Evolutionary conservation across 2,329 filamentous ascomycete genomes (phyloP), one percentile per base, ranked within the genome.

Genomic region (Aspergillus vadensis): DNA sequence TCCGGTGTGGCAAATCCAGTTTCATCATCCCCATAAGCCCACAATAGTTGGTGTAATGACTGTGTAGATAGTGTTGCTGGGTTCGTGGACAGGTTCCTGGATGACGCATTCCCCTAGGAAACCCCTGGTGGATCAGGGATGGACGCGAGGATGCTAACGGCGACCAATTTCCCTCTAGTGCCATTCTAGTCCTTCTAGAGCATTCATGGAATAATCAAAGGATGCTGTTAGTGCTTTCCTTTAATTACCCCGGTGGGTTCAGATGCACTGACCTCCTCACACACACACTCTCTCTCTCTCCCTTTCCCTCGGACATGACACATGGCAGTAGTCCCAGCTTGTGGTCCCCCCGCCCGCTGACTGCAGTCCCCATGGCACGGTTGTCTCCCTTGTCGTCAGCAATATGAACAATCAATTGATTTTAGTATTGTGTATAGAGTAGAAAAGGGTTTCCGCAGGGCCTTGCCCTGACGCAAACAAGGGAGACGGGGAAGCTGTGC

Each of bases 161-260:
- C 47, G 47, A 30, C 47, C 47, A 50, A 50, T 50, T 50, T 50
- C 47, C 25, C 47, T 50, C 47, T 50, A 50, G 47, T 30, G 47
- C 47, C 25, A 50, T 50, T 50, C 47, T 50, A 50, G 47, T 27
- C 47, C 25, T 50, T 50, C 47, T 50, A 50, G 47, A 50, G 23
- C 47, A 50, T 50, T 50, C 47, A 50, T 50, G 47, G 47, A 50
- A 50, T 27, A 30, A 50, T 50, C 25, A 17, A n/a, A 25, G 47
- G 47, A 50, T 27, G 47, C 7, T 25, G 17, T 50, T 50, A 50
- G 47, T 50, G 25, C 25, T 30, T 44, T 50, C 15, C 15, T 32
- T 49, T 49, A 49, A 30, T 49, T 44, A 21, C 41, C 41, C 41
- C 41, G 41, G 41, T 44, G 41, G 41, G 41, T 21, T 14, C 12